Evolutionary conservation across 805 yeast genomes (phyloP).

Genomic region (Kluyveromyces lactis): DNA sequence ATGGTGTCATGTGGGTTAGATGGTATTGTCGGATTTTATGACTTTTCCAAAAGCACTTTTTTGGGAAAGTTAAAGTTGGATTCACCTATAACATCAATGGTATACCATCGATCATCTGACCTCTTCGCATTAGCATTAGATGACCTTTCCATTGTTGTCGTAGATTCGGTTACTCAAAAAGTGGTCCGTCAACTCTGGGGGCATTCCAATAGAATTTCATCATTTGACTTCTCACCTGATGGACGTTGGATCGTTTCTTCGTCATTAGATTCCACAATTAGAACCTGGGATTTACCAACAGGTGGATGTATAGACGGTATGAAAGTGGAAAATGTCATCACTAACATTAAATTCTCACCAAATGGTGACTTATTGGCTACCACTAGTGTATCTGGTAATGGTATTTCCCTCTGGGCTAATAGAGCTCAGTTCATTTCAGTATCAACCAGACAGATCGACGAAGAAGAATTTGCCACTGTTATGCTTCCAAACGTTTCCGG

Average conservation of each 20-base stretch:
- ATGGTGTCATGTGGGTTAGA: slow-evolving; percentile 86
- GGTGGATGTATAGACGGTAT: slow-evolving; percentile 96
- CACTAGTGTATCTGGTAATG: slow-evolving; percentile 82
- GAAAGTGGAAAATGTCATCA: slow-evolving; percentile 66
- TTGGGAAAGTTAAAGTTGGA: slow-evolving; percentile 60
- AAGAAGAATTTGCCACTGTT: slow-evolving; percentile 56
- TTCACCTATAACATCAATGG: slow-evolving; percentile 70
- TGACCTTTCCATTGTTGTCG: slow-evolving; percentile 71
- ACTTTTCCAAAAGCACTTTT: slow-evolving; percentile 63
- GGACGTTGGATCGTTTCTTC: slow-evolving; percentile 91
- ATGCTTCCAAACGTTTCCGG: slow-evolving; percentile 72
- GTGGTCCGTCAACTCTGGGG: slow-evolving; percentile 85
- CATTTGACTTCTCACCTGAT: slow-evolving; percentile 85
- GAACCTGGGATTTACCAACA: slow-evolving; percentile 97
- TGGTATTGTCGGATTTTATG: slow-evolving; percentile 80
- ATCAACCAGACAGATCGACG: slow-evolving; percentile 68
- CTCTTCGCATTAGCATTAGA: slow-evolving; percentile 80
- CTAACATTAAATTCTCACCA: slow-evolving; percentile 73
- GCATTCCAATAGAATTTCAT: slow-evolving; percentile 79
- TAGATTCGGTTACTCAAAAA: slow-evolving; percentile 74
- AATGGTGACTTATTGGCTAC: slow-evolving; percentile 88
- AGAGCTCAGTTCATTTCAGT: slow-evolving; percentile 73
- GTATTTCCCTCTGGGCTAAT: slow-evolving; percentile 89
- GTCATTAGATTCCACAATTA: slow-evolving; percentile 73
- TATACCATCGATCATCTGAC: slow-evolving; percentile 76